Evolutionary conservation across 345 rosid genomes (phyloP), one percentile per base, ranked within the genome.

Genomic region (Rhodamnia argentea): DNA sequence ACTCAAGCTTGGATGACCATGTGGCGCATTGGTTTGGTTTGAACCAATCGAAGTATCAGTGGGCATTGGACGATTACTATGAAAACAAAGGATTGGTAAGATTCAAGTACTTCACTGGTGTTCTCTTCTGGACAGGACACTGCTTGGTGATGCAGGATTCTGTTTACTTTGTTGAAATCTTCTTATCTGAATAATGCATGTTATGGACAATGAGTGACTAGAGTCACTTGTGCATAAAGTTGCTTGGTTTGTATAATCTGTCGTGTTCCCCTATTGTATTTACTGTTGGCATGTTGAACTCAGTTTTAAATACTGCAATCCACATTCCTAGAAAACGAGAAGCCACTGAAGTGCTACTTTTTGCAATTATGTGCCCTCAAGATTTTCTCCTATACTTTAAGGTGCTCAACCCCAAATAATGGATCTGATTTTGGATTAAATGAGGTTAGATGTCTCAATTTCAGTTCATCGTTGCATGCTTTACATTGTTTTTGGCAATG

Each of bases 21-120:
- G 88, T 98, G 93, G 98, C 98, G 22, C 95, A 96, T n/a, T 98
- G 99, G 99, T 94, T 96, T 87, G 99, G 99, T 51, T 93, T 98
- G 89, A 92, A 98, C 90, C 99, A 95, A 87, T 98, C 99, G 22
- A 98, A 95, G 94, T 98, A 96, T 82, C 99, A 98, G 76, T 98
- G 99, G 99, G 99, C 99, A 52, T 85, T 98, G 90, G 99, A 98
- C 74, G 96, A 95, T 92, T 98, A 98, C 85, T 94, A 95, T 83
- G 94, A 95, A 89, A 90, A 84, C 94, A 98, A 98, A 91, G 96
- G 91, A 87, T 84, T 94, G 91, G 99, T 95, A 93, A 92, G 94
- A 40, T 37, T 70, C 47, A 9, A 70, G 78, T 70, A 62, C 53
- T 83, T 52, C 26, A 24, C 56, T 5, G 29, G n/a, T 6, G 26